phyloP scores from a whole-genome alignment of 495 filamentous ascomycete genomes.

The Podospora bellae-mahoneyi region DNA sequence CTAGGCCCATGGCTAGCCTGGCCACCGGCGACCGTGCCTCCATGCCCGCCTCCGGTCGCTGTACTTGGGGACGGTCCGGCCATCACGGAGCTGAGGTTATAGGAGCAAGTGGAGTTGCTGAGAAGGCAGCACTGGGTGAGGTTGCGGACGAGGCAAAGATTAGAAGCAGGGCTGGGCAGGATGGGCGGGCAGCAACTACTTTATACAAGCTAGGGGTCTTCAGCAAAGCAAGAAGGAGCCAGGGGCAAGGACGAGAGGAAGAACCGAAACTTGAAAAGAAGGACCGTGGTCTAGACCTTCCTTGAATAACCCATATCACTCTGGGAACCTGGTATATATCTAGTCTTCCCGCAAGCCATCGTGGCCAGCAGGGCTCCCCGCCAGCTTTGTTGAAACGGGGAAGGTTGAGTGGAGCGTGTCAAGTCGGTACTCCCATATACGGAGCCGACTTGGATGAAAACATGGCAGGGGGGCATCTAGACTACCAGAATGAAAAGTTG shows the following conservation, averaged over 20 bases:
- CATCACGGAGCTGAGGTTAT: slow-evolving; percentile 12
- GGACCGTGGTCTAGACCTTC: slow-evolving; percentile 29
- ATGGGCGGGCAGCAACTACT: slow-evolving; percentile 2
- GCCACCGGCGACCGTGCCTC: slow-evolving; percentile 2
- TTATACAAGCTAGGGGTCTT: slow-evolving; percentile 16
- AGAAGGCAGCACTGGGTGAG: neutral
- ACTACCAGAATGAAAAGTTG: slow-evolving; percentile 29
- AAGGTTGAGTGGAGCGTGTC: slow-evolving; percentile 18
- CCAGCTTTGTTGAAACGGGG: slow-evolving; percentile 16
- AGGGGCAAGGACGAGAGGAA: slow-evolving; percentile 2
- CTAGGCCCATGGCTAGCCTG: slow-evolving; percentile 19
- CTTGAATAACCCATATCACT: neutral
- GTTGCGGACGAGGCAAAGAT: neutral
- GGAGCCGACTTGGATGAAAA: slow-evolving; percentile 20
- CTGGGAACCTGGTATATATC: slow-evolving; percentile 20
- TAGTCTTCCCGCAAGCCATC: slow-evolving; percentile 20
- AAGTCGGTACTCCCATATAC: slow-evolving; percentile 10
- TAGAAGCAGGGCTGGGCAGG: neutral
- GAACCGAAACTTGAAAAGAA: slow-evolving; percentile 1
- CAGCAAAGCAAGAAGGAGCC: neutral
- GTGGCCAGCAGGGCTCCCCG: neutral
- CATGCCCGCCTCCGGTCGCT: slow-evolving; percentile 13
- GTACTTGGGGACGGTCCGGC: slow-evolving; percentile 9
- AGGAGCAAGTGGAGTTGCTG: neutral
- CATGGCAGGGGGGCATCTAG: slow-evolving; percentile 16